Percentiles rank a stretch among this genome's conserved stretches.
These are phyloP conservation scores for Mortierella sp. DNA, from an alignment of 371 early-diverging fungal species.

Conservation along the genomic window DNA sequence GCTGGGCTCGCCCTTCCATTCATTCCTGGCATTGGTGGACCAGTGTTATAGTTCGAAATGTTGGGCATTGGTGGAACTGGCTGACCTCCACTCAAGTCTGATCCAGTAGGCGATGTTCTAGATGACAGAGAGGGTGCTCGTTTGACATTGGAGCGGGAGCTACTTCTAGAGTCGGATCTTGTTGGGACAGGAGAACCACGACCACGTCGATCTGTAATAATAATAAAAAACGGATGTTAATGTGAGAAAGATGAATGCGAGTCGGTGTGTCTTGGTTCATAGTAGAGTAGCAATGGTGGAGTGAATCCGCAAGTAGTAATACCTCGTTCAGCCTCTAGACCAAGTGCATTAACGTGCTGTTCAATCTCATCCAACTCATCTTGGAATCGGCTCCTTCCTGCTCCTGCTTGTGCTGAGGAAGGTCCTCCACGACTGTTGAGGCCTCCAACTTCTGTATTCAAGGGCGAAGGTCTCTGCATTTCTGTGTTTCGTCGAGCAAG, in stretches of 20 bases:
- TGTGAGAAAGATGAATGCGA: background rate
- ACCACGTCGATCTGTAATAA: no score
- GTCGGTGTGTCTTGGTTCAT: background rate
- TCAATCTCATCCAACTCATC: constrained; percentile 50
- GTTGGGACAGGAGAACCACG: constrained; percentile 6
- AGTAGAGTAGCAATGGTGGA: background rate
- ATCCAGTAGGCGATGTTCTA: constrained; percentile 1
- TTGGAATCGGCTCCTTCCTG: constrained; percentile 27
- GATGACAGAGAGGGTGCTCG: constrained; percentile 16
- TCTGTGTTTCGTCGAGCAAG: constrained; percentile 50
- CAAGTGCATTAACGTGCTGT: constrained; percentile 31
- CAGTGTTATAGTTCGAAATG: constrained; percentile 10
- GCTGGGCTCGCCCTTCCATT: no score
- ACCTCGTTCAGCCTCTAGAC: constrained; percentile 20
- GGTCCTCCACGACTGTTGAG: constrained; percentile 1
- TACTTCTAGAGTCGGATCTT: constrained; percentile 27
- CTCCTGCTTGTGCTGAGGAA: constrained; percentile 23
- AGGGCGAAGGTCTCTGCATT: constrained; percentile 33
- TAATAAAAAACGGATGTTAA: background rate
- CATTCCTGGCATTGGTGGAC: constrained; percentile 19
- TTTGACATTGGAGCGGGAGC: constrained; percentile 7
- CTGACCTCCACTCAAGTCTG: background rate
- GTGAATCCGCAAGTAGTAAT: background rate
- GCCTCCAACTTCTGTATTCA: constrained; percentile 21
- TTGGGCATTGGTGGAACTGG: constrained; percentile 13